These are phyloP conservation scores for Fusarium tjaetaba DNA, from an alignment of 2,329 filamentous ascomycete species.

Conservation along the genomic window DNA sequence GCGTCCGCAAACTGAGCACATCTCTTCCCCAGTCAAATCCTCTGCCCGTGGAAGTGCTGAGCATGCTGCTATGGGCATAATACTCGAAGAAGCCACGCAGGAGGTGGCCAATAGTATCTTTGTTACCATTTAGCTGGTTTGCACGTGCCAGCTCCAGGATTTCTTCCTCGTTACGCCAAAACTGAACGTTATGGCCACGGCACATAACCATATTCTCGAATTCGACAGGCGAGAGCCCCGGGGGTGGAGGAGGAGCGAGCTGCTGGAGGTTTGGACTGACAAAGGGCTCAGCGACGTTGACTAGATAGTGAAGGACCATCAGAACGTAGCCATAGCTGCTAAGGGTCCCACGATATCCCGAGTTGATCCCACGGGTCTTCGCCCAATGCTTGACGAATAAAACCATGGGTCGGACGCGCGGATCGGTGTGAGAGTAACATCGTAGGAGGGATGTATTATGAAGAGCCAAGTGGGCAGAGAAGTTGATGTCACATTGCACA, in stretches of 20 bases:
- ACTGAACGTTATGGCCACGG: constrained; percentile 76
- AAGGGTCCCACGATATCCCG: constrained; percentile 84
- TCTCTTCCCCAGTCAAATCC: constrained; percentile 85
- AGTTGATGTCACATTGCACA: constrained; percentile 94
- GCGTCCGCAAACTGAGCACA: constrained; percentile 79
- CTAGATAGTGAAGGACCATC: constrained; percentile 91
- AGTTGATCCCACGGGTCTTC: constrained; percentile 85
- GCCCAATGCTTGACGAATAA: constrained; percentile 93
- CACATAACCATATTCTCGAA: constrained; percentile 51
- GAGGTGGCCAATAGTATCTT: constrained; percentile 74
- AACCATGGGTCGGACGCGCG: constrained; percentile 79
- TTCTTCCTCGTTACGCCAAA: constrained; percentile 79
- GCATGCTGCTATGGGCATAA: constrained; percentile 71
- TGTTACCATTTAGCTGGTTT: constrained; percentile 73
- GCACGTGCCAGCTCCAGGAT: constrained; percentile 69
- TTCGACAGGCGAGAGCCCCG: constrained; percentile 40
- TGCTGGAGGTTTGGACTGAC: constrained; percentile 86
- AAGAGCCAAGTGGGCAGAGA: constrained; percentile 82
- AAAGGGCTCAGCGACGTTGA: constrained; percentile 82
- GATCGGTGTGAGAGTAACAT: constrained; percentile 83
- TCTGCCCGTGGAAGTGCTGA: constrained; percentile 60
- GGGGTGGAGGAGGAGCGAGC: constrained; percentile 57
- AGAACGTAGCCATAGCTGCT: constrained; percentile 92
- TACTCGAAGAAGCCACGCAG: constrained; percentile 90
- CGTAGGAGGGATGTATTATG: constrained; percentile 86